Percentiles rank a stretch among this genome's conserved stretches.
Evolutionary conservation across 2,329 filamentous ascomycete genomes (phyloP).

Genomic region (Cercospora sp.): DNA sequence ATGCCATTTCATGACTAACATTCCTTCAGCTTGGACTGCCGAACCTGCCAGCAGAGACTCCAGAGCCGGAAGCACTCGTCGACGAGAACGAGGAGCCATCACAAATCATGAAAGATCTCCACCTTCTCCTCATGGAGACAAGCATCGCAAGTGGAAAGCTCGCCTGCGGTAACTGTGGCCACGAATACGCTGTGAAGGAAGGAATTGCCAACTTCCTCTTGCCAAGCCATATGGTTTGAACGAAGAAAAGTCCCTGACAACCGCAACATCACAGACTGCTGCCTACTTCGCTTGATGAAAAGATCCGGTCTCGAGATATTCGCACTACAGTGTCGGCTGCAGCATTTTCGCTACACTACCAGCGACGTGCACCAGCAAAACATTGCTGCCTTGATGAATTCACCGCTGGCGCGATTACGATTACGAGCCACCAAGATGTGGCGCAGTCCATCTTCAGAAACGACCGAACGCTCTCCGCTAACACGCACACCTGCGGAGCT

Average conservation of each 20-base stretch:
- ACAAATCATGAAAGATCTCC: slow-evolving; percentile 71
- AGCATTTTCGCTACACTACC: not conserved
- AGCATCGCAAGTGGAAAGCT: slow-evolving; percentile 85
- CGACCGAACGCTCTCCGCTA: not conserved
- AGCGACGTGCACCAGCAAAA: not conserved
- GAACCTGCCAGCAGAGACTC: slow-evolving; percentile 56
- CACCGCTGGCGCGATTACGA: not conserved
- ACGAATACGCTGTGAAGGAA: slow-evolving; percentile 92
- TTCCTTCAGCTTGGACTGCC: slow-evolving; percentile 72
- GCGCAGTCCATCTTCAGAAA: not conserved
- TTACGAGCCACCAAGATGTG: not conserved
- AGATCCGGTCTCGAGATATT: not conserved
- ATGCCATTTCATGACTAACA: not conserved
- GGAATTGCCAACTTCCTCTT: slow-evolving; percentile 95
- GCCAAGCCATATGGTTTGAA: slow-evolving; percentile 80
- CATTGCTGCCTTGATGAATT: not conserved
- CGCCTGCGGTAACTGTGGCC: slow-evolving; percentile 85
- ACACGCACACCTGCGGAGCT: not conserved
- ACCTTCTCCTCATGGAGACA: slow-evolving; percentile 82
- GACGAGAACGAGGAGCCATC: slow-evolving; percentile 65
- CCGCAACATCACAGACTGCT: not conserved
- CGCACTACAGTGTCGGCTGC: not conserved
- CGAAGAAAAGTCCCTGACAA: not conserved
- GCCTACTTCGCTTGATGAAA: not conserved
- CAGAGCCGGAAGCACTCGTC: slow-evolving; percentile 40